Conservation (phyloP, 2,329 filamentous ascomycete genomes). For the Neodidymelliopsis sp. region DNA sequence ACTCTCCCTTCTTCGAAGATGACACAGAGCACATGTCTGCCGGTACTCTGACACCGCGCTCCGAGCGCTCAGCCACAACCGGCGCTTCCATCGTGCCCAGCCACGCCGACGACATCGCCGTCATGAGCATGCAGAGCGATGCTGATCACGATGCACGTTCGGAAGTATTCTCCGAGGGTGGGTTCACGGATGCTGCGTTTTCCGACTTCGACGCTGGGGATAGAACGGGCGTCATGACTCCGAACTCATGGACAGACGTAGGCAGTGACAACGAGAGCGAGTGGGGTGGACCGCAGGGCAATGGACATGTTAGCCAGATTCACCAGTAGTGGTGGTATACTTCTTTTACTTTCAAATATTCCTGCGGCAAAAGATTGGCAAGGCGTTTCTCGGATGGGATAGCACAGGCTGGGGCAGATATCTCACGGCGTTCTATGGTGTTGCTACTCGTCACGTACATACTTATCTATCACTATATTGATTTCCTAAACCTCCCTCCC, state of each 20-base stretch:
- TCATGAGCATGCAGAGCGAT: slow-evolving; percentile 46
- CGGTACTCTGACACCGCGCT: slow-evolving; percentile 49
- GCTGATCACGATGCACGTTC: slow-evolving; percentile 44
- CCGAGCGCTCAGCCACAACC: slow-evolving; percentile 41
- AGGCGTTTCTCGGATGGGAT: slow-evolving; percentile 6
- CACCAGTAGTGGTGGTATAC: slow-evolving; percentile 28
- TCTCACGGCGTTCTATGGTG: neutral
- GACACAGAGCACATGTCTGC: slow-evolving; percentile 42
- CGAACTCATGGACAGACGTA: slow-evolving; percentile 51
- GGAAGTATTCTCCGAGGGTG: slow-evolving; percentile 45
- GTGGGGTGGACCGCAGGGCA: slow-evolving; percentile 35
- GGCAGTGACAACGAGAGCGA: slow-evolving; percentile 52
- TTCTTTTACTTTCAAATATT: neutral
- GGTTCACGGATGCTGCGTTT: slow-evolving; percentile 48
- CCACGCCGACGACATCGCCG: slow-evolving; percentile 44
- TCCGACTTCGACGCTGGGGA: slow-evolving; percentile 38
- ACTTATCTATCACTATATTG: too few relatives aligned
- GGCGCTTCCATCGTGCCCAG: slow-evolving; percentile 40
- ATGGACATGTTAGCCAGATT: slow-evolving; percentile 40
- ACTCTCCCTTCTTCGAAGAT: slow-evolving; percentile 25
- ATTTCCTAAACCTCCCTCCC: neutral
- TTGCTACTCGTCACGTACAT: too few relatives aligned
- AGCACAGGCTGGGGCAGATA: neutral
- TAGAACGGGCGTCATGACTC: slow-evolving; percentile 45
- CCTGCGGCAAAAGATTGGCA: slow-evolving; percentile 3